Base-by-base conservation (phyloP, 208 protist species). In the Leishmania braziliensis region DNA sequence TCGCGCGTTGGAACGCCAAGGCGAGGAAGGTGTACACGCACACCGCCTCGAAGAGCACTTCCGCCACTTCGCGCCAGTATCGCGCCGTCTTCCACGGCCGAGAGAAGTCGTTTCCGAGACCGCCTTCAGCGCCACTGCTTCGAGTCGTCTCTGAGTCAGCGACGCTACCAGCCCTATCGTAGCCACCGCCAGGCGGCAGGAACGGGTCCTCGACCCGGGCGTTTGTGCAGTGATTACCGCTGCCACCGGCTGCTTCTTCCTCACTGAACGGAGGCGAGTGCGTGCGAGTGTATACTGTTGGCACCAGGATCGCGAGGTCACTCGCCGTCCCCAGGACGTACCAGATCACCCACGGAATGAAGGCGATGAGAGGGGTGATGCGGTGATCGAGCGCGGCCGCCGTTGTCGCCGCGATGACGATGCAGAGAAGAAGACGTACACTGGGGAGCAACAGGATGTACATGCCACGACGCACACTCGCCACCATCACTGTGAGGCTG, bases 1-100 rank as follows among this genome's bases (percentile, higher is more conserved):
- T 12, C 1, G 84, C 85, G 23, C 89, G 88, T 4, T 72, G 60
- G 46, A 94, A 77, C 16, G 74, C 84, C 20, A 94, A 65, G 23
- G 56, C 83, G 10, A 90, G 46, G 66, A 92, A 94, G 46, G 54
- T 18, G 62, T 81, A 85, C 18, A 88, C 65, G 77, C 90, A 94
- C 29, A 81, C 70, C 71, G 73, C 80, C 75, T 92, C 87, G 43
- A 90, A 84, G 10, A 85, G 26, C 16, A 78, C 65, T 62, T 80
- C 77, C 20, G 81, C 78, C 10, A 86, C 43, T 5, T 80, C 75
- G 16, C 70, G 76, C 80, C 73, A 80, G 77, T 87, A 87, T 39
- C 58, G 75, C 39, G 46, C 54, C 62, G 82, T 82, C 20, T 51
- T 60, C 79, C 79, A 84, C 43, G 84, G 80, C 16, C n/a, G 62